These are phyloP conservation scores for Simplicillium aogashimaense DNA, from an alignment of 2,329 filamentous ascomycete species.

Conservation along the genomic window DNA sequence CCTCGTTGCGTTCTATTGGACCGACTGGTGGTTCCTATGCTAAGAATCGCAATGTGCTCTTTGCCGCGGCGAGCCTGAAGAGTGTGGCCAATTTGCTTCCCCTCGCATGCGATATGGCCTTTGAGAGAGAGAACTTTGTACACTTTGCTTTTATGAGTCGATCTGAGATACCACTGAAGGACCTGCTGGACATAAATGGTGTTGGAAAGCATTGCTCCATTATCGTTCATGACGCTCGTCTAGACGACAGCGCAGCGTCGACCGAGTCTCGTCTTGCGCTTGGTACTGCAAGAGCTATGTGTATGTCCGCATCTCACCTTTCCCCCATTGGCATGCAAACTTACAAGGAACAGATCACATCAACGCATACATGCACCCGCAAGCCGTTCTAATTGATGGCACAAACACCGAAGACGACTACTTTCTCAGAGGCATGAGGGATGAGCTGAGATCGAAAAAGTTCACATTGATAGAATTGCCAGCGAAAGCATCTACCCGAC, in stretches of 20 bases:
- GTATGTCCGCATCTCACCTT: conserved; percentile 23
- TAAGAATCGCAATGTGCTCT: conserved; percentile 64
- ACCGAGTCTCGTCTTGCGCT: conserved; percentile 59
- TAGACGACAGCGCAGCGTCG: conserved; percentile 62
- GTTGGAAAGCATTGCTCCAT: conserved; percentile 63
- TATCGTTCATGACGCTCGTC: conserved; percentile 60
- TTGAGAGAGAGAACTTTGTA: conserved; percentile 58
- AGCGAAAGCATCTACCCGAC: conserved; percentile 45
- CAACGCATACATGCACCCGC: conserved; percentile 63
- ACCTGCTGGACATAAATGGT: conserved; percentile 69
- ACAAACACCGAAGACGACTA: conserved; percentile 56
- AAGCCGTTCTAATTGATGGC: conserved; percentile 65
- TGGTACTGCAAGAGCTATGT: conserved; percentile 54
- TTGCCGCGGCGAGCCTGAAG: conserved; percentile 64
- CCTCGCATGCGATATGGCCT: conserved; percentile 78
- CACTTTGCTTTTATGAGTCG: conserved; percentile 75
- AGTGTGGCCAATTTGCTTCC: conserved; percentile 67
- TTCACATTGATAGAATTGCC: conserved; percentile 71
- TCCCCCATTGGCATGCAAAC: conserved; percentile 10
- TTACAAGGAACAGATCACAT: conserved; percentile 45
- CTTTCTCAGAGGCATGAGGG: conserved; percentile 51
- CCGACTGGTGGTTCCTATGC: conserved; percentile 39
- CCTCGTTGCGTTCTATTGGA: conserved; percentile 50
- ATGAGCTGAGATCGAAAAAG: conserved; percentile 38
- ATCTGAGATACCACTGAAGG: conserved; percentile 56